Conservation (phyloP, 1,284 basidiomycete species). For the Leccinum griseonigrum region DNA sequence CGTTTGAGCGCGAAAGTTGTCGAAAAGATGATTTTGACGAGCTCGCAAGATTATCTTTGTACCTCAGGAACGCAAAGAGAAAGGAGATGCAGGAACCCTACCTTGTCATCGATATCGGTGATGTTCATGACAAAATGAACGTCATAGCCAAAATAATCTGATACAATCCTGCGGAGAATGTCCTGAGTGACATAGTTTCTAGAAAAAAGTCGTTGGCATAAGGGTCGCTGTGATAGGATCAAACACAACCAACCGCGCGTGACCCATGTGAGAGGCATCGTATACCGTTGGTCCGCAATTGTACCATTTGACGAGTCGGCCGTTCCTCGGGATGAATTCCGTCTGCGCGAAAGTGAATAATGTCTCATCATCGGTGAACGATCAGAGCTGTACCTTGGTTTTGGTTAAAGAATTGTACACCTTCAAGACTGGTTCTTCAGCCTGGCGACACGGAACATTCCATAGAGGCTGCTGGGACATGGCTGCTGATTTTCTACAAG, state of each 20-base stretch:
- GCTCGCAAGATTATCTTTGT: slow-evolving; percentile 86
- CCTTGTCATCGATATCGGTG: slow-evolving; percentile 99
- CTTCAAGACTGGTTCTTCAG: slow-evolving; percentile 67
- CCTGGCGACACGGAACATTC: slow-evolving; percentile 47
- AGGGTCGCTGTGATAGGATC: slow-evolving; percentile 8
- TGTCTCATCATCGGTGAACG: slow-evolving; percentile 6
- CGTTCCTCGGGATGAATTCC: slow-evolving; percentile 80
- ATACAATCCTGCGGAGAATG: slow-evolving; percentile 87
- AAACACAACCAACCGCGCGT: slow-evolving; percentile 73
- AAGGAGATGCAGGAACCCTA: slow-evolving; percentile 35
- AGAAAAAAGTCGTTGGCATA: slow-evolving; percentile 13
- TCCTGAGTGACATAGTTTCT: slow-evolving; percentile 99
- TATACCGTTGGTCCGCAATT: slow-evolving; percentile 99
- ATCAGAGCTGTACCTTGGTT: slow-evolving; percentile 65
- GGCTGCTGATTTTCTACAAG: slow-evolving; percentile 2
- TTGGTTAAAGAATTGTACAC: slow-evolving; percentile 95
- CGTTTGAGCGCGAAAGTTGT: slow-evolving; percentile 58
- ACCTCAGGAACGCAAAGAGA: slow-evolving; percentile 15
- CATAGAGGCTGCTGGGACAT: slow-evolving; percentile 56
- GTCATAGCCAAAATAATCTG: slow-evolving; percentile 97
- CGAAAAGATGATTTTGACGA: slow-evolving; percentile 81
- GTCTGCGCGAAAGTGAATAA: slow-evolving; percentile 34
- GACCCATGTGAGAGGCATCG: slow-evolving; percentile 98
- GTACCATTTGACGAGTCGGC: slow-evolving; percentile 96
- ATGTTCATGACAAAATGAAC: slow-evolving; percentile 99